Percentiles rank a stretch among this genome's conserved stretches.
Conservation (phyloP, 768 basidiomycete genomes). For the Termitomyces sp. region DNA sequence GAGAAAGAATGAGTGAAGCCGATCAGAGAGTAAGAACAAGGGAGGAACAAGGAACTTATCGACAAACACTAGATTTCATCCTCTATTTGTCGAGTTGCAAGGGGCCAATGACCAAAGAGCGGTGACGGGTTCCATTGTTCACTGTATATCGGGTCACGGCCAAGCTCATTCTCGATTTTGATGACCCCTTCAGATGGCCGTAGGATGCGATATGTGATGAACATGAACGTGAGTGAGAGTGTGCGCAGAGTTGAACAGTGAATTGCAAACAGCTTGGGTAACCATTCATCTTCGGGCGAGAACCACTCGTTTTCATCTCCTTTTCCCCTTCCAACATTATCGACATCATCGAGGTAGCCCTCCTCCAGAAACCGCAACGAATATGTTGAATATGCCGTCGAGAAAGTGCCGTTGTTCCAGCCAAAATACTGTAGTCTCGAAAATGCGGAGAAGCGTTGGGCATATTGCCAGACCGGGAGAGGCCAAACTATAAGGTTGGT, state of each 20-base stretch:
- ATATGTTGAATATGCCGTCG: background rate
- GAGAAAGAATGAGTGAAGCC: no score
- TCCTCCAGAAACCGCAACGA: background rate
- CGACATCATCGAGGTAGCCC: background rate
- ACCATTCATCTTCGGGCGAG: background rate
- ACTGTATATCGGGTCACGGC: no score
- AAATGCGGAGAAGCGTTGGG: background rate
- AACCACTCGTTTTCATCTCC: background rate
- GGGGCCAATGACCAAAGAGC: no score
- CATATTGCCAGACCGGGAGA: constrained; percentile 2
- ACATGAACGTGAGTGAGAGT: background rate
- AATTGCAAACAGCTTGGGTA: background rate
- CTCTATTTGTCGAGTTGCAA: no score
- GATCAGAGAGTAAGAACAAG: no score
- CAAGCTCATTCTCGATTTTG: no score
- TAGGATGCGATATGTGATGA: background rate
- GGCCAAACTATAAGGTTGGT: background rate
- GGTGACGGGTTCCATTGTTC: no score
- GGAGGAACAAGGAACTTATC: no score
- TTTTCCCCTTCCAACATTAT: background rate
- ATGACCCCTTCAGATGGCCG: background rate
- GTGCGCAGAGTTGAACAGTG: background rate
- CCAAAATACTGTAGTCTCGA: background rate
- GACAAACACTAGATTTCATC: no score
- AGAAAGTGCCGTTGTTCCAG: background rate